A percentile compares a stretch with the other conserved stretches of the same genome.
These are phyloP conservation scores for Fragaria vesca DNA, from an alignment of 306 rosid species.

Conservation along the genomic window DNA sequence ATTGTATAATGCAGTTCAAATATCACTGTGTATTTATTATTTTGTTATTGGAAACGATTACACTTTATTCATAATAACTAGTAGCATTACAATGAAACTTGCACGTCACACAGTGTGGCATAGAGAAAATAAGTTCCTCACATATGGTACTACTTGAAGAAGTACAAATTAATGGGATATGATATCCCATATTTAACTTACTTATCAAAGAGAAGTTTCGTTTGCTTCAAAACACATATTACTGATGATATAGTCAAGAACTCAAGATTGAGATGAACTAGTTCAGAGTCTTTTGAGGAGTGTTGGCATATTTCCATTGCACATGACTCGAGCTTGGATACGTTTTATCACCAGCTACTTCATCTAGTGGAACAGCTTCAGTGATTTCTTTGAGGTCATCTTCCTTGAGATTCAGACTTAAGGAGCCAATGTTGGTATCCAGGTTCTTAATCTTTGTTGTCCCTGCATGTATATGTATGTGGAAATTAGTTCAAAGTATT, in stretches of 20 bases:
- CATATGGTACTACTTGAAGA: not conserved
- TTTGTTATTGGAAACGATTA: not conserved
- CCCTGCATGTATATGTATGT: not conserved
- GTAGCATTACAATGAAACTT: not conserved
- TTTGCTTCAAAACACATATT: not conserved
- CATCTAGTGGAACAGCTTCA: slow-evolving; percentile 43
- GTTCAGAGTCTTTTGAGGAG: slow-evolving; percentile 9
- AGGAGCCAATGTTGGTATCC: slow-evolving; percentile 49
- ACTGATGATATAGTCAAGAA: not conserved
- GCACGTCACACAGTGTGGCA: too few relatives aligned
- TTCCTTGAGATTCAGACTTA: slow-evolving; percentile 38
- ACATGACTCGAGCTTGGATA: not conserved
- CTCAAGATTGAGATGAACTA: not conserved
- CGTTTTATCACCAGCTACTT: slow-evolving; percentile 44
- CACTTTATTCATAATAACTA: too few relatives aligned
- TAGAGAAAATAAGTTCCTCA: too few relatives aligned
- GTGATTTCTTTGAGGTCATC: slow-evolving; percentile 41
- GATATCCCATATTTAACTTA: not conserved
- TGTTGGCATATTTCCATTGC: slow-evolving; percentile 5
- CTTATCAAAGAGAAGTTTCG: not conserved
- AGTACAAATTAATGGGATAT: not conserved
- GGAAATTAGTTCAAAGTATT: not conserved
- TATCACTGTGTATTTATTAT: too few relatives aligned
- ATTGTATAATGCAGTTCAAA: too few relatives aligned
- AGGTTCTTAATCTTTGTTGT: slow-evolving; percentile 24